A percentile compares a stretch with the other conserved stretches of the same genome.
These are phyloP conservation scores for Brassica rapa DNA, from an alignment of 345 rosid species.

Conservation along the genomic window DNA sequence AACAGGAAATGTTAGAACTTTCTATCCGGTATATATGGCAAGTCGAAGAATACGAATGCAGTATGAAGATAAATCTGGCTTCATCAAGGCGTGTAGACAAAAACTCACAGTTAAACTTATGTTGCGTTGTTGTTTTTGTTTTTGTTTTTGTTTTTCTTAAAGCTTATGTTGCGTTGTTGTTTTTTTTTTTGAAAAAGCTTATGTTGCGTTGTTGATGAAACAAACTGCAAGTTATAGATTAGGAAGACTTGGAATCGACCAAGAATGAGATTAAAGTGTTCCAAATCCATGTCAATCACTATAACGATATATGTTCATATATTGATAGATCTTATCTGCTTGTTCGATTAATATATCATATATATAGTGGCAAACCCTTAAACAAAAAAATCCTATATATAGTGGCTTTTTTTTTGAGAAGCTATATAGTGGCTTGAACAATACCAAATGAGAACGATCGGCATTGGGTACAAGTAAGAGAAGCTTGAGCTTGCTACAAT, in stretches of 20 bases:
- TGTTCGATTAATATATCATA: background rate
- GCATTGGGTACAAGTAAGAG: background rate
- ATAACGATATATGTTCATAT: background rate
- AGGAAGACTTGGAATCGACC: background rate
- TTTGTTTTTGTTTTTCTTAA: background rate
- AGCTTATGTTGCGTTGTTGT: constrained; percentile 1
- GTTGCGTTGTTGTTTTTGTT: background rate
- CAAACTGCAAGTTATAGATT: background rate
- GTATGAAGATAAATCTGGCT: background rate
- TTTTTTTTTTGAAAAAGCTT: background rate
- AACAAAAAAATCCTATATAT: background rate
- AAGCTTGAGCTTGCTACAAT: background rate
- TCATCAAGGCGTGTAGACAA: background rate
- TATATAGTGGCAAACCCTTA: background rate
- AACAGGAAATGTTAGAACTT: too few species aligned
- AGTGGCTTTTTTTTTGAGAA: too few species aligned
- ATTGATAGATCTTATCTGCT: background rate
- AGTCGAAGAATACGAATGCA: background rate
- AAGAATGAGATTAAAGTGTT: background rate
- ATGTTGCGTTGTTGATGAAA: background rate
- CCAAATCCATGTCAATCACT: background rate
- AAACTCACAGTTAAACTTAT: background rate
- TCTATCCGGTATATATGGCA: background rate
- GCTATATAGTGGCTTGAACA: background rate
- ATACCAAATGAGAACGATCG: background rate